Conservation (phyloP, 148 eudicot genomes). For the Silene conica region DNA sequence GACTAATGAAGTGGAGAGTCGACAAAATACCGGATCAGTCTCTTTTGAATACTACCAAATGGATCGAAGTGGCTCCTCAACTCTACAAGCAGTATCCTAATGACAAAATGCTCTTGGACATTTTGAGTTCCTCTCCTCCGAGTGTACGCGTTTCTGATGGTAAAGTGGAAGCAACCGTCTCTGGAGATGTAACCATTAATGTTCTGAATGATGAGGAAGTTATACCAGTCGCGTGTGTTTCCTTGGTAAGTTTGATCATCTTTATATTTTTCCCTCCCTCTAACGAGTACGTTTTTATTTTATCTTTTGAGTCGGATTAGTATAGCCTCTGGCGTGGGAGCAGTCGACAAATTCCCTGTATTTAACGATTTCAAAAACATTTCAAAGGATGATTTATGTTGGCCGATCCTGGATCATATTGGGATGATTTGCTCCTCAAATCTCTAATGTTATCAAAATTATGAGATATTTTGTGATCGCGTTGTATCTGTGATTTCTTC, state of each 20-base stretch:
- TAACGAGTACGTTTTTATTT: background rate
- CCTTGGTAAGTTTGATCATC: conserved; percentile 46
- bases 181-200: conserved; percentile 58
- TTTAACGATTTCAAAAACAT: too few relatives aligned
- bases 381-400: too few relatives aligned
- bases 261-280: background rate
- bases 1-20: conserved; percentile 65
- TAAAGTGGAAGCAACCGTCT: conserved; percentile 34
- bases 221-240: conserved; percentile 68
- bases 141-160: conserved; percentile 37
- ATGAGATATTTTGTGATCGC: too few relatives aligned
- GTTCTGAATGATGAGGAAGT: conserved; percentile 54
- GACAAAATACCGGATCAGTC: conserved; percentile 64
- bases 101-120: conserved; percentile 56
- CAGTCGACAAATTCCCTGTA: too few relatives aligned
- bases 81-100: conserved; percentile 69
- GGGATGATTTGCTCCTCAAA: too few relatives aligned
- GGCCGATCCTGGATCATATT: too few relatives aligned
- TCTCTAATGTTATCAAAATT: too few relatives aligned
- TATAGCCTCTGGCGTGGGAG: too few relatives aligned
- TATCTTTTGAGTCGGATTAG: too few relatives aligned
- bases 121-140: conserved; percentile 56
- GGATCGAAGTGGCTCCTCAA: conserved; percentile 71
- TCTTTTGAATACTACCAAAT: conserved; percentile 73
- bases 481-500: too few relatives aligned